Conservation (phyloP, 2,329 filamentous ascomycete genomes). For the Fusarium tjaetaba region DNA sequence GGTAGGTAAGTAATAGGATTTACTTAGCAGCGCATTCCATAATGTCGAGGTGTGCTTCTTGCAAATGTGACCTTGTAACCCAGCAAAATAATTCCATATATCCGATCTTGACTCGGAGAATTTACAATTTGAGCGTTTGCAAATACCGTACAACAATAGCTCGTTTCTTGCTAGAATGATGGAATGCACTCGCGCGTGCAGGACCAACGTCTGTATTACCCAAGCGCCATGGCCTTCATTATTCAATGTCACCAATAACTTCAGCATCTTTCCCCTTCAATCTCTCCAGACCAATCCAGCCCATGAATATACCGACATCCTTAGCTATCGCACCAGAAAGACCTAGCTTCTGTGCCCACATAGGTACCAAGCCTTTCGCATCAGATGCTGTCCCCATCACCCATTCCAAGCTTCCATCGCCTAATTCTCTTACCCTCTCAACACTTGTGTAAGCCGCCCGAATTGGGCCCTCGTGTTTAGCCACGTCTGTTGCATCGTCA, state of each 20-base stretch:
- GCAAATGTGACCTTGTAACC: background rate
- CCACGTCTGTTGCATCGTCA: constrained; percentile 49
- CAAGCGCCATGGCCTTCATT: background rate
- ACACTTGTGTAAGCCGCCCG: constrained; percentile 72
- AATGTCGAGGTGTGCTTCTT: background rate
- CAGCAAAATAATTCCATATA: background rate
- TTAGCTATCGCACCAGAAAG: constrained; percentile 72
- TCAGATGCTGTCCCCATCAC: constrained; percentile 81
- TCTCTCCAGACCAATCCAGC: constrained; percentile 65
- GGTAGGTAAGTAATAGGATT: background rate
- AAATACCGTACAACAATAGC: background rate
- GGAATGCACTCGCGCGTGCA: background rate
- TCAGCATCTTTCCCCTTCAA: constrained; percentile 34
- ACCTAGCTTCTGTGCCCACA: constrained; percentile 71
- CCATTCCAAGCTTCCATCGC: constrained; percentile 69
- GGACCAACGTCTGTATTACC: background rate
- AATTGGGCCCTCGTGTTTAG: constrained; percentile 58
- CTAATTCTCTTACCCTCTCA: constrained; percentile 65
- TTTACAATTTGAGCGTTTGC: background rate
- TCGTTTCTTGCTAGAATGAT: background rate
- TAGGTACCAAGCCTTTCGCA: constrained; percentile 73
- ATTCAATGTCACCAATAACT: constrained; percentile 14
- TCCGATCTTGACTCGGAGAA: background rate
- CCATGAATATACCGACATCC: constrained; percentile 75
- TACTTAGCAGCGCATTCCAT: background rate